Evolutionary conservation across 176 grass and related monocot genomes (phyloP), one percentile per base, ranked within the genome.

Genomic region (Avena insularis): DNA sequence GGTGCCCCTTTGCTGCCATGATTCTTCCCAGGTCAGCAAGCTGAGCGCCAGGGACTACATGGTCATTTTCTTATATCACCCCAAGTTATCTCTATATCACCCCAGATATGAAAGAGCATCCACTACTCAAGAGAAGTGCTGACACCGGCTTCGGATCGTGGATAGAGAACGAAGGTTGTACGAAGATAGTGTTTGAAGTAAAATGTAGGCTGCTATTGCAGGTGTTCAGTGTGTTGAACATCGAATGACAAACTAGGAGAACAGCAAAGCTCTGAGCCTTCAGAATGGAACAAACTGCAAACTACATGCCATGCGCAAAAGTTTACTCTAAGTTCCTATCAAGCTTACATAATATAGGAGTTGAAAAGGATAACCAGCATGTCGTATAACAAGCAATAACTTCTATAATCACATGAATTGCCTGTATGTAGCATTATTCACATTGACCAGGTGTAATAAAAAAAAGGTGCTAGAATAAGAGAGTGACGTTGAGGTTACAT

Each of bases 291-390:
- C 61, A 64, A 14, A 14, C 62, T 65, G 62, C 62, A 65, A 65
- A 65, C 25, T 31, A 65, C 12, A 65, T 31, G 62, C 23, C 62
- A 31, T 31, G 25, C 12, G 4, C 25, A 13, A 65, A 65, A 65
- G 12, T 31, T 70, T 54, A 53, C 58, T 51, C 79, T 19, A 65
- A 66, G 61, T 38, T 56, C 20, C 61, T 38, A 35, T 53, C 36
- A 75, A 70, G 50, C 66, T 88, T 46, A 84, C 78, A 79, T 50
- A 75, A 78, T 60, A 50, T 38, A 79, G 25, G 61, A 49, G 45
- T 66, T 81, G 23, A 65, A 53, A 67, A 67, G 80, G 29, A 54
- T 7, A 82, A 7, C 48, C 63, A 70, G 6, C 36, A 50, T 55
- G 63, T 16, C 16, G 9, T 66, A 40, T 82, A 70, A 40, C 12